Base-by-base conservation (phyloP, 352 stramenopile genomes). In the Blastocystis sp. region DNA sequence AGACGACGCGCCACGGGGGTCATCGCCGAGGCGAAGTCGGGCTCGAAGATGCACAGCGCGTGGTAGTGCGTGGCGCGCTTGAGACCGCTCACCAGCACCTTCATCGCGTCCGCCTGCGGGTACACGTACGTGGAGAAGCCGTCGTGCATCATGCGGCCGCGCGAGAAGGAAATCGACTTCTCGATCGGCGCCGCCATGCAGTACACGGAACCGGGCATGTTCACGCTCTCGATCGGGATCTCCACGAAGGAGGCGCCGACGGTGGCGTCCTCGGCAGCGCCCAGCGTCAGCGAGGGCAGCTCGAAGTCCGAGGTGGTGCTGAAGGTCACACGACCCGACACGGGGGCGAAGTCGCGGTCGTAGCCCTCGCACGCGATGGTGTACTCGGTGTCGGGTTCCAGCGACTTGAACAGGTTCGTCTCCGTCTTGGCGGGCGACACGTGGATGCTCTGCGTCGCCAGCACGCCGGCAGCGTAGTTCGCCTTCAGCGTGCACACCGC, bases 371-470 rank as follows among this genome's bases (percentile, higher is more conserved):
- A 85, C 12, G 67, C 74, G 50, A 85, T 85, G 2, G 55, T 69
- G 51, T 85, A 85, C 2, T 85, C 74, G 13, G 74, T 85, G 31
- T 85, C 74, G 19, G 74, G 74, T 12, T 66, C 29, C 59, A 85
- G 74, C 65, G 50, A 69, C 74, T 85, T 85, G 61, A 85, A 85
- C 60, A 85, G 51, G 45, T 16, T 6, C 45, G 45, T 6, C 45
- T 55, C 45, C 45, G 45, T 16, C 19, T 85, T 39, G 3, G 24
- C 24, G 24, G 51, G 29, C 24, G 74, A 29, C 50, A 59, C 55
- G 61, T 51, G 45, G 21, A 85, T 33, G 21, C 31, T 12, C 74
- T 41, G 3, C 4, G 2, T 21, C 21, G 19, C 74, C 74, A 85
- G 29, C 35, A 37, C 55, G 4, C 39, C 50, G 4, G 74, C 55